A percentile compares a stretch with the other conserved stretches of the same genome.
phyloP scores from a whole-genome alignment of 257 asterid species.

The Penstemon eatonii region DNA sequence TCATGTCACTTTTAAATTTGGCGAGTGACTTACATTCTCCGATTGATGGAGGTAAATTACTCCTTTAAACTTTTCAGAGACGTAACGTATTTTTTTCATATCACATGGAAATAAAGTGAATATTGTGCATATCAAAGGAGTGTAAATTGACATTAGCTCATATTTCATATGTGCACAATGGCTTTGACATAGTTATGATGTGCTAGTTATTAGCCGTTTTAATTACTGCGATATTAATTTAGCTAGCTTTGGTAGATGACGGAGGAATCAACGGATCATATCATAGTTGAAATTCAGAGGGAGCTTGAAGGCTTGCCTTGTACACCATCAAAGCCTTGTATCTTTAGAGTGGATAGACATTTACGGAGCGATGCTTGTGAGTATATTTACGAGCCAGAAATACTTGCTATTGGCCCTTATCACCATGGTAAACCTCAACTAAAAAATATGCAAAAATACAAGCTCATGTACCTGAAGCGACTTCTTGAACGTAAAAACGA shows the following conservation, averaged over 20 bases:
- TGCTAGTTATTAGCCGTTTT: too few relatives aligned
- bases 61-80: too few relatives aligned
- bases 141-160: too few relatives aligned
- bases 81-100: too few relatives aligned
- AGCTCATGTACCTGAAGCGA: constrained; percentile 7
- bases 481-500: constrained; percentile 9
- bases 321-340: neutral
- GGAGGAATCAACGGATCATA: neutral
- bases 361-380: neutral
- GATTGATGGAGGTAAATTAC: too few relatives aligned
- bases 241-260: neutral
- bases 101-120: too few relatives aligned
- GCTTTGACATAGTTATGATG: too few relatives aligned
- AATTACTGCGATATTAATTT: too few relatives aligned
- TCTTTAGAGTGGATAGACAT: constrained; percentile 6
- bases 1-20: too few relatives aligned
- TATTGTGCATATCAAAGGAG: too few relatives aligned
- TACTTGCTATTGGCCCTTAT: constrained; percentile 16
- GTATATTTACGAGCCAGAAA: constrained; percentile 1
- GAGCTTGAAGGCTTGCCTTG: neutral
- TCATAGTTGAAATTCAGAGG: neutral
- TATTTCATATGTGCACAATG: too few relatives aligned
- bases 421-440: neutral
- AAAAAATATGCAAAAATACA: constrained; percentile 7
- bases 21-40: too few relatives aligned